Percentiles rank a stretch among this genome's conserved stretches.
phyloP scores from a whole-genome alignment of 495 filamentous ascomycete species.

The Trichoderma parareesei region DNA sequence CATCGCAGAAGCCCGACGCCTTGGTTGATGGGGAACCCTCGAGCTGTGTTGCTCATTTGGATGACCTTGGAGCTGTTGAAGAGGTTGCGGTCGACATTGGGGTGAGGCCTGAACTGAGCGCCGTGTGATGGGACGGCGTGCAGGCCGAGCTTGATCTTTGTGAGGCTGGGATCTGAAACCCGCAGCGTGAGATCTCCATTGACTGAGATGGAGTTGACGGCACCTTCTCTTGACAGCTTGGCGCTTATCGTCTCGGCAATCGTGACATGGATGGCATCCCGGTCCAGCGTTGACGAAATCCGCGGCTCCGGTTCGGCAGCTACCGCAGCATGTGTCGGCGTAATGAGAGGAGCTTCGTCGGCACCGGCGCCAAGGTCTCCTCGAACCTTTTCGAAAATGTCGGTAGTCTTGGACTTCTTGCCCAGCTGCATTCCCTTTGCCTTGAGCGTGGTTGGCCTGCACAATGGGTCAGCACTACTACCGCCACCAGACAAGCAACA shows the following conservation, averaged over 20 bases:
- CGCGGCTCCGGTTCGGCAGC: slow-evolving; percentile 45
- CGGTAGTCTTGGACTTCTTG: slow-evolving; percentile 93
- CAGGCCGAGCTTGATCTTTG: slow-evolving; percentile 79
- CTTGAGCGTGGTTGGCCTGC: slow-evolving; percentile 54
- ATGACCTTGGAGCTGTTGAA: slow-evolving; percentile 74
- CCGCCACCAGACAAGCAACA: neutral
- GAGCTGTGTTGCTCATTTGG: slow-evolving; percentile 73
- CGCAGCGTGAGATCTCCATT: slow-evolving; percentile 86
- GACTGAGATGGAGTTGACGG: slow-evolving; percentile 72
- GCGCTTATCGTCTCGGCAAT: slow-evolving; percentile 83
- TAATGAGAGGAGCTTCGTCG: slow-evolving; percentile 65
- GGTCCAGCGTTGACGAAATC: slow-evolving; percentile 56
- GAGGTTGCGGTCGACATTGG: slow-evolving; percentile 80
- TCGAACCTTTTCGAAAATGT: slow-evolving; percentile 94
- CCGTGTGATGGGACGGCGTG: slow-evolving; percentile 63
- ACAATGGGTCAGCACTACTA: slow-evolving; percentile 18
- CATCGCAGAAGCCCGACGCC: slow-evolving; percentile 82
- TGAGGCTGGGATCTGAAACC: slow-evolving; percentile 77
- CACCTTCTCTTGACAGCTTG: slow-evolving; percentile 76
- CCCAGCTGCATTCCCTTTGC: slow-evolving; percentile 98
- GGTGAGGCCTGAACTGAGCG: slow-evolving; percentile 85
- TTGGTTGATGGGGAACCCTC: slow-evolving; percentile 87
- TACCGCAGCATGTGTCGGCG: slow-evolving; percentile 44
- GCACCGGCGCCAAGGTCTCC: slow-evolving; percentile 75
- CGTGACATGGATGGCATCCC: slow-evolving; percentile 76